phyloP scores from a whole-genome alignment of 2,329 filamentous ascomycete genomes.

The Talaromyces funiculosus region DNA sequence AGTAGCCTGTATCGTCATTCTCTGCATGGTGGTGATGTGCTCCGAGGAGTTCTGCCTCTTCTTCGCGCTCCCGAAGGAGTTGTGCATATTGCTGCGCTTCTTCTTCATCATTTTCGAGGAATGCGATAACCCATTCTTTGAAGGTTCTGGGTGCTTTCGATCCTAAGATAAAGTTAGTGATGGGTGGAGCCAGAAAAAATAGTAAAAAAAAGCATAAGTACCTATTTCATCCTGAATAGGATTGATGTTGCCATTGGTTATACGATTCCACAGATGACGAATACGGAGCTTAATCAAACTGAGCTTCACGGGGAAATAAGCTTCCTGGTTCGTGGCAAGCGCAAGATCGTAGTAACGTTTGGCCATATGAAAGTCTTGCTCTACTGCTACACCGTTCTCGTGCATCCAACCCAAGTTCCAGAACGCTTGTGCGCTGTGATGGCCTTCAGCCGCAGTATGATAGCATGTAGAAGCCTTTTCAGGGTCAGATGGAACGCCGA shows the following conservation, averaged over 20 bases:
- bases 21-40: slow-evolving; percentile 15
- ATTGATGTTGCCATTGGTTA: slow-evolving; percentile 86
- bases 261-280: slow-evolving; percentile 87
- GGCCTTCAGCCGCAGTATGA: slow-evolving; percentile 80
- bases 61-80: slow-evolving; percentile 35
- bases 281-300: slow-evolving; percentile 78
- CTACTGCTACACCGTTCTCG: slow-evolving; percentile 87
- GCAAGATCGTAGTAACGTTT: slow-evolving; percentile 95
- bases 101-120: slow-evolving; percentile 65
- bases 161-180: slow-evolving; percentile 42
- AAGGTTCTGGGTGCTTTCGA: slow-evolving; percentile 69
- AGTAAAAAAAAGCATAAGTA: slow-evolving; percentile 42
- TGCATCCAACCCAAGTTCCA: slow-evolving; percentile 99
- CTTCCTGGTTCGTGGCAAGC: slow-evolving; percentile 83
- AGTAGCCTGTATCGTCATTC: slow-evolving; percentile 45
- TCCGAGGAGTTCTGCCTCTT: slow-evolving; percentile 29
- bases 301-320: slow-evolving; percentile 86
- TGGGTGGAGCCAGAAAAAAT: background rate
- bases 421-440: slow-evolving; percentile 87
- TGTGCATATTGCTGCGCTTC: slow-evolving; percentile 58
- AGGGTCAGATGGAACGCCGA: slow-evolving; percentile 65
- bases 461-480: slow-evolving; percentile 93
- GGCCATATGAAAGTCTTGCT: slow-evolving; percentile 93
- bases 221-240: slow-evolving; percentile 84
- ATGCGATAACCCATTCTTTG: slow-evolving; percentile 80